Base-by-base conservation (phyloP, 2,329 filamentous ascomycete species). In the Decorospora gaudefroyi region DNA sequence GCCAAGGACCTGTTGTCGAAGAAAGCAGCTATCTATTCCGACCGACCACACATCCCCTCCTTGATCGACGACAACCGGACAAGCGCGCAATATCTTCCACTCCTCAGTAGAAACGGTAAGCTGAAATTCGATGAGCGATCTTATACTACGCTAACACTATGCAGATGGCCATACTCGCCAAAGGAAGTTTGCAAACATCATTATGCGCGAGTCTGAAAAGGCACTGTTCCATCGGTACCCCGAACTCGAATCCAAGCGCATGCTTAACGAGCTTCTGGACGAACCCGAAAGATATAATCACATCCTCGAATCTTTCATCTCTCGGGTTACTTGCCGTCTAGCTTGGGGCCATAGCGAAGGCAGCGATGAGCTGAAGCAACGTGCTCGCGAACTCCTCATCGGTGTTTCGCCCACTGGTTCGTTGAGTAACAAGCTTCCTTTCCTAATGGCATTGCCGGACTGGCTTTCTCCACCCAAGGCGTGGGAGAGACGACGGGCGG, bases 381-480 rank as follows among this genome's bases (percentile, higher is more conserved):
- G 73, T 30, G 73, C 74, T 3, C 70, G 72, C 27, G 74, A 76
- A 46, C 68, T 76, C 10, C 63, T 76, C 10, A 71, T 75, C 35
- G 71, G 71, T 15, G 73, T 76, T 2, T 75, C 72, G 4, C 74
- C 74, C 3, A 74, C 70, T 25, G 74, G 74, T n/a, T 67, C 72
- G 6, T 57, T 76, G 1, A 66, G 63, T 11, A 76, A 76, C 62
- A 75, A 74, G 47, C 62, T 76, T 7, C 72, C 73, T 1, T 73
- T 74, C 52, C 21, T 76, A 32, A 76, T 75, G 72, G 59, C 62
- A 9, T 62, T 76, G 11, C 74, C 74, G 1, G 73, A 74, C 38
- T 72, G 64, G 60, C 61, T 75, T 5, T 64, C 65, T 1, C 68
- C 71, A 3, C 63, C 72, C 2, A 76, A 76, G 44, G 69, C 72